A percentile compares a stretch with the other conserved stretches of the same genome.
Conservation (phyloP, 768 basidiomycete species). For the Leccinum longicurvipes region DNA sequence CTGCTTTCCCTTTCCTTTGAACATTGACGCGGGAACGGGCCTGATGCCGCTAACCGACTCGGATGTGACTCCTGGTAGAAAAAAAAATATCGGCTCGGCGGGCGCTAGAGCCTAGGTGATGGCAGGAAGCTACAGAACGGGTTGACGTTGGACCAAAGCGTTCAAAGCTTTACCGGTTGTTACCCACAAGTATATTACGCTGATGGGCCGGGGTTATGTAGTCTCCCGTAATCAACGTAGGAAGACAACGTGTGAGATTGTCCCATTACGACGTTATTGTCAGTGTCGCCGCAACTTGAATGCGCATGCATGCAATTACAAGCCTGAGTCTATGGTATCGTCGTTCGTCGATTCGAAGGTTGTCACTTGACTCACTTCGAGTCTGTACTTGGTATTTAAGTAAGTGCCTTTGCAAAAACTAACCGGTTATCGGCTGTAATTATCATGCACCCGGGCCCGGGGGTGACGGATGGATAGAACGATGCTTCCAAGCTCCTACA, state of each 20-base stretch:
- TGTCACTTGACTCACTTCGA: too few species aligned
- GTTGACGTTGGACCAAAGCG: neutral
- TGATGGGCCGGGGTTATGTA: neutral
- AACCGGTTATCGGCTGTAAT: too few species aligned
- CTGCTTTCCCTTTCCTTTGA: slow-evolving; percentile 32
- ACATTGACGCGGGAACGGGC: slow-evolving; percentile 18
- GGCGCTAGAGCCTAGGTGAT: slow-evolving; percentile 6
- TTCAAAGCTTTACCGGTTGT: neutral
- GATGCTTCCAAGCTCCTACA: too few species aligned
- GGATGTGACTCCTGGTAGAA: neutral
- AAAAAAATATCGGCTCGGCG: neutral
- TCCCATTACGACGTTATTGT: slow-evolving; percentile 4
- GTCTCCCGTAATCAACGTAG: neutral
- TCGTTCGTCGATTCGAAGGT: too few species aligned
- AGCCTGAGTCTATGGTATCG: too few species aligned
- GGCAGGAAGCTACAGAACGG: slow-evolving; percentile 1
- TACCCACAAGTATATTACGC: slow-evolving; percentile 4
- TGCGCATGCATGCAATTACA: too few species aligned
- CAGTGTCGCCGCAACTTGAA: too few species aligned
- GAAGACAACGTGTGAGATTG: slow-evolving; percentile 9
- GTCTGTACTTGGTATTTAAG: too few species aligned
- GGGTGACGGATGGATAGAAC: too few species aligned
- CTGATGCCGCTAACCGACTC: neutral
- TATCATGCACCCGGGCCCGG: too few species aligned
- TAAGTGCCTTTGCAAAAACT: too few species aligned